Base-by-base conservation (phyloP, 192 early-diverging fungal species). In the Coemansia sp. region DNA sequence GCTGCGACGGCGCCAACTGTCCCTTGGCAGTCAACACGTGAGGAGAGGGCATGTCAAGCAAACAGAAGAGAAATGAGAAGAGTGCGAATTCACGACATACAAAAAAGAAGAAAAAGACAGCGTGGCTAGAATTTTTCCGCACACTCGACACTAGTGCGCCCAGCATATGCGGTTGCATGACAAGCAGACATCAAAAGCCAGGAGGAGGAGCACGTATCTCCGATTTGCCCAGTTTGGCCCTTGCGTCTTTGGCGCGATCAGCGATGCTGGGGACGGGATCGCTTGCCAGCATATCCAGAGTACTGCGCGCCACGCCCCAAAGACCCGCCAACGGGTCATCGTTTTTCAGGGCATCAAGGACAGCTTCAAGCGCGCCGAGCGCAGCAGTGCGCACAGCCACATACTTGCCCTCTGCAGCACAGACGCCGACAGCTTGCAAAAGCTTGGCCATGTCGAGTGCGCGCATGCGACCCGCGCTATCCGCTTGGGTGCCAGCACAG, bases 361-460 rank as follows among this genome's bases (percentile, higher is more conserved):
- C 26, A 0, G 56, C 72, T 22, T 65, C 83, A 11, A 87, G 42
- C 1, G 79, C 62, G 3, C 79, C 74, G 22, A 87, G 62, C 29
- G 85, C 83, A 11, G 86, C 84, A 14, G 80, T 78, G 3, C 88
- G 83, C 33, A 88, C 80, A 40, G 83, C 78, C 35, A 85, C 73
- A 36, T 88, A 90, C 59, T 87, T 87, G 52, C 80, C 74, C 44
- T 90, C 85, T n/a, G 62, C 63, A 27, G 88, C 72, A 17, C 84
- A 80, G 21, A 61, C 63, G 46, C 64, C 18, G 8, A 81, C 72
- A n/a, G 81, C 82, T 26, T 67, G 58, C 22, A 88, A 46, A 1
- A 86, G 62, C 22, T 24, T 26, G 24, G 50, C 43, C 5, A 72
- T 11, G 4, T 79, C 58, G 4, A 65, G 50, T 15, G 63, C 35